Evolutionary conservation across 192 early-diverging fungal genomes (phyloP), one percentile per base, ranked within the genome.

Genomic region (Phlyctochytrium bullatum): DNA sequence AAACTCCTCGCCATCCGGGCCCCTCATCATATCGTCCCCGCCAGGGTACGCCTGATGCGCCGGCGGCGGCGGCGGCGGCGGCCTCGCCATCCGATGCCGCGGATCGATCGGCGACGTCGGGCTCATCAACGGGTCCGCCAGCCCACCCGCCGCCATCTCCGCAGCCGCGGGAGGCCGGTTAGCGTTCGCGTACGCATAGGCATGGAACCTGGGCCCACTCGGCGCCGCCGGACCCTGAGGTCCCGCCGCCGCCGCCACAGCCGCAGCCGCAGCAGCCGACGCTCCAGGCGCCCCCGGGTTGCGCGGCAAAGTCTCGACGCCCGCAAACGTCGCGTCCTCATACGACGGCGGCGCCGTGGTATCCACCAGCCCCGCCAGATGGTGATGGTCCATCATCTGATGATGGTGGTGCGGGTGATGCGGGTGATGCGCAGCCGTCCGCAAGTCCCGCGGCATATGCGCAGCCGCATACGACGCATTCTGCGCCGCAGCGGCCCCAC

Each of bases 1-100:
- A 27, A 34, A 27, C 14, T n/a, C 53, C 31, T 32, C 54, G 16
- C 54, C 65, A 23, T 59, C 53, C 51, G 65, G 54, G 12, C 54
- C 54, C 27, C 40, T 47, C 54, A 28, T 57, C 12, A 14, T 6
- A 57, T 25, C 54, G 6, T 57, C 54, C 6, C 54, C 54, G 4
- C 54, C 54, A 28, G 10, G 12, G 4, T 25, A 20, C 27, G 4
- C 20, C 4, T 57, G 12, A 57, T 20, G 6, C 10, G 20, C 40
- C 40, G 6, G 40, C 6, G 40, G 10, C 6, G 54, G 20, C 54
- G 54, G 6, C 12, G 25, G 16, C 54, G 25, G 6, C 54, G 27
- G 20, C 54, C 27, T 25, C 12, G 25, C 25, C 27, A 14, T 6
- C 40, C 40, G n/a, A 28, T 57, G 12, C 27, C 54, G 10, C 27